These are phyloP conservation scores for Capsicum chinense DNA, from an alignment of 257 asterid species.

Conservation along the genomic window DNA sequence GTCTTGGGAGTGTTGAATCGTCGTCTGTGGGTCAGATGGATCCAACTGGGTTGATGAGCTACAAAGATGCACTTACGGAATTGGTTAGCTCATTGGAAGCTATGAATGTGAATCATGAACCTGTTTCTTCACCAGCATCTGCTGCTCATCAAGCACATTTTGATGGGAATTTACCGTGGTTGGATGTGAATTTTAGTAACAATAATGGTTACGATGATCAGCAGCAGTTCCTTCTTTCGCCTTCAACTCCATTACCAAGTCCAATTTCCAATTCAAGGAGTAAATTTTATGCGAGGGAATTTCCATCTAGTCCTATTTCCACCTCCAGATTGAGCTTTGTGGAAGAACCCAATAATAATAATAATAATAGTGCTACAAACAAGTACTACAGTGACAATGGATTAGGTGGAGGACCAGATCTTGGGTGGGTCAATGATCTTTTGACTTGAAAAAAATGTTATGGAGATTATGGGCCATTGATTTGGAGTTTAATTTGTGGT, in stretches of 20 bases:
- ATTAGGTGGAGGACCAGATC: constrained; percentile 83
- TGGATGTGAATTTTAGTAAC: constrained; percentile 54
- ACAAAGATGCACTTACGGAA: constrained; percentile 60
- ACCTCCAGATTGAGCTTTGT: constrained; percentile 44
- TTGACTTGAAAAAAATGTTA: constrained; percentile 50
- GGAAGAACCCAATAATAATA: constrained; percentile 38
- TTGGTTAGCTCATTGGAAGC: constrained; percentile 69
- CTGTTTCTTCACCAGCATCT: not conserved
- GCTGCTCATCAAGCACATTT: not conserved
- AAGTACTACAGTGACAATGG: constrained; percentile 44
- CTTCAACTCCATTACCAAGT: constrained; percentile 51
- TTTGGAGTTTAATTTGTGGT: not conserved
- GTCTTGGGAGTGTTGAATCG: constrained; percentile 29
- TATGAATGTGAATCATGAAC: constrained; percentile 47
- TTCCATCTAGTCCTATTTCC: constrained; percentile 18
- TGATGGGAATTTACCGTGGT: constrained; percentile 42
- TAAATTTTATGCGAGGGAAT: constrained; percentile 42
- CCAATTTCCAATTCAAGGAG: constrained; percentile 37
- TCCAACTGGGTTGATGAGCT: constrained; percentile 37
- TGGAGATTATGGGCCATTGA: not conserved
- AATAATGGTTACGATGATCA: constrained; percentile 44
- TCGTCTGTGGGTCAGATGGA: constrained; percentile 34
- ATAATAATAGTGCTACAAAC: not conserved
- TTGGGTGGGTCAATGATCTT: constrained; percentile 96
- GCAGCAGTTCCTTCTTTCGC: constrained; percentile 67